phyloP scores from a whole-genome alignment of 805 yeast genomes.

The Sugiyamaella qingdaonensis region DNA sequence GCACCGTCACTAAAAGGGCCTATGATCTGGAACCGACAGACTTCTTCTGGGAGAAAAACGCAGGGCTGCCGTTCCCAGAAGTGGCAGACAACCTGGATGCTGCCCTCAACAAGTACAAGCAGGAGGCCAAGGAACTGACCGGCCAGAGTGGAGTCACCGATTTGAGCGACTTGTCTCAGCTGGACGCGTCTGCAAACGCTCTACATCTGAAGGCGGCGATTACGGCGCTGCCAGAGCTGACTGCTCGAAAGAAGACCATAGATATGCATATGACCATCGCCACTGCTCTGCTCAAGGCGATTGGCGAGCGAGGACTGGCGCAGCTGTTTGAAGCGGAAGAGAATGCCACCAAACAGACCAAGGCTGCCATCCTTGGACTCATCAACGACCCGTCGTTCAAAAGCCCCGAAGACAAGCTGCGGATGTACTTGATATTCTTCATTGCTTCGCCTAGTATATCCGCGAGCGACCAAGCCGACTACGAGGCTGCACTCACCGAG shows the following conservation, averaged over 20 bases:
- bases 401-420: constrained; percentile 63
- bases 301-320: constrained; percentile 84
- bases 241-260: constrained; percentile 79
- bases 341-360: constrained; percentile 47
- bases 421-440: constrained; percentile 81
- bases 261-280: constrained; percentile 97
- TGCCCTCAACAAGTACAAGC: constrained; percentile 75
- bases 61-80: constrained; percentile 92
- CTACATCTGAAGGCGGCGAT: constrained; percentile 60
- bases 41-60: constrained; percentile 83
- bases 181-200: constrained; percentile 33
- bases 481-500: constrained; percentile 55
- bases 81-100: constrained; percentile 96
- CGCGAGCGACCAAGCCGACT: constrained; percentile 51
- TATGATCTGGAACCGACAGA: constrained; percentile 92
- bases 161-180: constrained; percentile 65
- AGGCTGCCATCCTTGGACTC: constrained; percentile 51
- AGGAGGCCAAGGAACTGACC: constrained; percentile 84
- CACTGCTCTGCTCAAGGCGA: constrained; percentile 73
- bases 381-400: constrained; percentile 56
- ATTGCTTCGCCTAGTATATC: constrained; percentile 41
- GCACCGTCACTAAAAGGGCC: constrained; percentile 43
- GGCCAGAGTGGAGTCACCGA: constrained; percentile 68
- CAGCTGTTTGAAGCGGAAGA: constrained; percentile 94
- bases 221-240: constrained; percentile 85